Conservation (phyloP, 352 stramenopile genomes). For the Globisporangium canariense region DNA sequence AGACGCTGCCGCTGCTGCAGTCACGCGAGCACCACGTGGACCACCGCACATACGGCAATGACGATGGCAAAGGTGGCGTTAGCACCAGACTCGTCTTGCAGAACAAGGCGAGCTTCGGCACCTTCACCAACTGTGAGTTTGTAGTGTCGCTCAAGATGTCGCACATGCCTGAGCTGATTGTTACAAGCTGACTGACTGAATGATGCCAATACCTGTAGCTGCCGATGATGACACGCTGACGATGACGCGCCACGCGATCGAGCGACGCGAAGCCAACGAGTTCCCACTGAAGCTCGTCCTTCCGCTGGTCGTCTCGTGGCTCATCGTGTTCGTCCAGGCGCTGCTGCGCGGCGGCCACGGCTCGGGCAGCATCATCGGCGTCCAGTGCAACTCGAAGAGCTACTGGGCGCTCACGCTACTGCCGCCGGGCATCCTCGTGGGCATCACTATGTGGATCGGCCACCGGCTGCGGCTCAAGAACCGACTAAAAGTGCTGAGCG, state of each 20-base stretch:
- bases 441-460: conserved; percentile 53
- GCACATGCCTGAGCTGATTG: too few species aligned
- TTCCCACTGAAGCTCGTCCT: conserved; percentile 61
- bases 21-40: not conserved
- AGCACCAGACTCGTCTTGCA: conserved; percentile 16
- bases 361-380: conserved; percentile 78
- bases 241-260: conserved; percentile 39
- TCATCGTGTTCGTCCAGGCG: conserved; percentile 67
- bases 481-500: conserved; percentile 62
- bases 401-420: conserved; percentile 93
- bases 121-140: conserved; percentile 23
- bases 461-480: conserved; percentile 64
- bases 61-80: too few species aligned
- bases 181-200: not conserved
- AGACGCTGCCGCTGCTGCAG: conserved; percentile 43
- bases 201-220: conserved; percentile 9
- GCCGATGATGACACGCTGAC: conserved; percentile 36
- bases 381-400: conserved; percentile 87
- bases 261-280: conserved; percentile 40
- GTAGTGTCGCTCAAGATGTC: not conserved
- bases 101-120: conserved; percentile 35
- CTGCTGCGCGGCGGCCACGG: conserved; percentile 74
- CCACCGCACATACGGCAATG: not conserved
- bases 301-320: conserved; percentile 60
- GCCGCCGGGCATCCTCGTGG: conserved; percentile 74